These are phyloP conservation scores for Pugionium cornutum DNA, from an alignment of 345 rosid genomes.

Conservation along the genomic window DNA sequence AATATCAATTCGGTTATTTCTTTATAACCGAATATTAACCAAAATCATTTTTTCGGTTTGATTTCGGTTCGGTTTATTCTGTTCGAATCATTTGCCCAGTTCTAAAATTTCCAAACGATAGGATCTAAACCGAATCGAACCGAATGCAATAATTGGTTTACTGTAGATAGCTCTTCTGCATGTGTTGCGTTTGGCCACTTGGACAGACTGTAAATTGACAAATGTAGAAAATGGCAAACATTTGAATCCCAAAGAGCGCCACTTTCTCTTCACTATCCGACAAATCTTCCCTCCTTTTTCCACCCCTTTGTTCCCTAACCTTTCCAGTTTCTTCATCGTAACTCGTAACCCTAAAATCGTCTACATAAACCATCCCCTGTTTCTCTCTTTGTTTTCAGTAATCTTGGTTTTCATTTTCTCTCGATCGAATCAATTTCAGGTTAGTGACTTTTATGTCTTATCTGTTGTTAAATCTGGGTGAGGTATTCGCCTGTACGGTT, in stretches of 20 bases:
- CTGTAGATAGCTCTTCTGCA: constrained; percentile 22
- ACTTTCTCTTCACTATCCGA: constrained; percentile 37
- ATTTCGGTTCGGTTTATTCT: too few relatives aligned
- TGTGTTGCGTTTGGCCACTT: constrained; percentile 19
- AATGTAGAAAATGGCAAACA: constrained; percentile 40
- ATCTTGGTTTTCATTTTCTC: neutral
- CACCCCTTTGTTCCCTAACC: neutral
- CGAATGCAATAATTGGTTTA: constrained; percentile 19
- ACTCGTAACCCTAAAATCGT: constrained; percentile 5
- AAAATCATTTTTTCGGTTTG: too few relatives aligned
- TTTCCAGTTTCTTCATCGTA: constrained; percentile 26
- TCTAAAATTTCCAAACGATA: neutral
- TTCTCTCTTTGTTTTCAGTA: neutral
- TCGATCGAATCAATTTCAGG: constrained; percentile 2
- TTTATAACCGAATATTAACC: too few relatives aligned
- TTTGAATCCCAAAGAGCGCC: constrained; percentile 44
- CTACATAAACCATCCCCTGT: constrained; percentile 23
- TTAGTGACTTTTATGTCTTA: neutral
- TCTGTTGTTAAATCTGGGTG: neutral
- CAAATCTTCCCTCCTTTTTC: constrained; percentile 31
- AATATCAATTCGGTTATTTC: too few relatives aligned
- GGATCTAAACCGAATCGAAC: neutral
- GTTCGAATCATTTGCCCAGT: neutral
- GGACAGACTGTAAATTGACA: constrained; percentile 27
- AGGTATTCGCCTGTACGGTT: constrained; percentile 10